Evolutionary conservation across 2,329 filamentous ascomycete genomes (phyloP), one percentile per base, ranked within the genome.

Genomic region (Diaporthe citrichinensis): DNA sequence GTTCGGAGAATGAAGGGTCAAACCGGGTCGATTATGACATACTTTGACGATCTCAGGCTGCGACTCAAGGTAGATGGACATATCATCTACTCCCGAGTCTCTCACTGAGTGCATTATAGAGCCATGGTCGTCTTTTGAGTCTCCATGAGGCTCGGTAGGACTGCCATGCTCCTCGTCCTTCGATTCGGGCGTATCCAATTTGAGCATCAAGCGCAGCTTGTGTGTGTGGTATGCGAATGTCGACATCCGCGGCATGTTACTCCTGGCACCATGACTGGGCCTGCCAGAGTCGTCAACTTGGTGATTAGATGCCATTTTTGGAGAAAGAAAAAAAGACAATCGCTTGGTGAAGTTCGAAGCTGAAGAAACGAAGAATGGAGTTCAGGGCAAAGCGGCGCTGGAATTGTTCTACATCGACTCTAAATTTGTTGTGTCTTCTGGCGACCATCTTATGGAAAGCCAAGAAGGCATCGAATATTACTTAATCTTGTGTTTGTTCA

Each of bases 151-250:
- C 44, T 36, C 20, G 20, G 23, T 25, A 25, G 62, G 6, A 39
- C 31, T 39, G 17, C 20, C 31, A 51, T 53, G 28, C 44, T 68
- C 62, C 31, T 68, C 62, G 23, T 68, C 44, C 44, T 68, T 51
- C 14, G 36, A 20, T 7, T 39, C 31, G 2, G 62, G 62, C 5
- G 23, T 31, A 39, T 53, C 62, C 12, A 68, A 25, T 17, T 68
- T 68, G 31, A 68, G 62, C 62, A 68, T 68, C 44, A 68, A 51
- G 44, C 62, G 62, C 31, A 68, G 62, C 62, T 68, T 68, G 31
- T 68, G 61, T 15, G 61, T 67, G 31, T 68, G 62, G 23, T 68
- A 68, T 1, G 44, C 44, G 23, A 68, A 68, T 68, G 62, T 68
- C 9, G 62, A 68, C 46, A 51, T 68, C 41, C 62, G 44, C 31